phyloP scores from a whole-genome alignment of 2,329 filamentous ascomycete genomes.

The Cryphonectria nitschkei region DNA sequence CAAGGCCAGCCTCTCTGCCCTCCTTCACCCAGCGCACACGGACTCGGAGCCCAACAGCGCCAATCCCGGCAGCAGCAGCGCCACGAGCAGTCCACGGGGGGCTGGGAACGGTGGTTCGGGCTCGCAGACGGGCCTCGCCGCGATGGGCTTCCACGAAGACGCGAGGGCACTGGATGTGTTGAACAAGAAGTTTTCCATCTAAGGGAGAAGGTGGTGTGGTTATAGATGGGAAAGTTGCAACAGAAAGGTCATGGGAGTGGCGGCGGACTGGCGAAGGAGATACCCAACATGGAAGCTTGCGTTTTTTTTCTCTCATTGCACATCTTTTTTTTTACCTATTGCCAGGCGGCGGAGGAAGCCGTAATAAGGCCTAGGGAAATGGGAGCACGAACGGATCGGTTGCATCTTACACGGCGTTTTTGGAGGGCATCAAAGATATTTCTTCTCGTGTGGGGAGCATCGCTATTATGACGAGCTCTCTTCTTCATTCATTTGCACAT shows the following conservation, averaged over 20 bases:
- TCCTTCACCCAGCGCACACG: constrained; percentile 54
- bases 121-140: constrained; percentile 17
- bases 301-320: neutral
- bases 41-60: constrained; percentile 51
- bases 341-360: neutral
- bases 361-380: neutral
- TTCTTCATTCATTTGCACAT: neutral
- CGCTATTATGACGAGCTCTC: neutral
- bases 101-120: constrained; percentile 22
- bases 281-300: constrained; percentile 1
- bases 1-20: constrained; percentile 52
- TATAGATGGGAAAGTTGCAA: too few relatives aligned
- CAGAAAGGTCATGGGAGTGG: too few relatives aligned
- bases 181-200: constrained; percentile 38
- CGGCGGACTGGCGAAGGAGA: neutral
- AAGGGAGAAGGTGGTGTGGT: neutral
- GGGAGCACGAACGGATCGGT: neutral
- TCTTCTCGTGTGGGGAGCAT: neutral
- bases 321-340: neutral
- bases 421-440: neutral
- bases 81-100: constrained; percentile 51
- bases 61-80: constrained; percentile 46
- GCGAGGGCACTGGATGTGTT: constrained; percentile 34
- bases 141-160: constrained; percentile 32
- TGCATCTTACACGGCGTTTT: constrained; percentile 2